Evolutionary conservation across 2,329 filamentous ascomycete genomes (phyloP).

Genomic region (Xylaria sp.): DNA sequence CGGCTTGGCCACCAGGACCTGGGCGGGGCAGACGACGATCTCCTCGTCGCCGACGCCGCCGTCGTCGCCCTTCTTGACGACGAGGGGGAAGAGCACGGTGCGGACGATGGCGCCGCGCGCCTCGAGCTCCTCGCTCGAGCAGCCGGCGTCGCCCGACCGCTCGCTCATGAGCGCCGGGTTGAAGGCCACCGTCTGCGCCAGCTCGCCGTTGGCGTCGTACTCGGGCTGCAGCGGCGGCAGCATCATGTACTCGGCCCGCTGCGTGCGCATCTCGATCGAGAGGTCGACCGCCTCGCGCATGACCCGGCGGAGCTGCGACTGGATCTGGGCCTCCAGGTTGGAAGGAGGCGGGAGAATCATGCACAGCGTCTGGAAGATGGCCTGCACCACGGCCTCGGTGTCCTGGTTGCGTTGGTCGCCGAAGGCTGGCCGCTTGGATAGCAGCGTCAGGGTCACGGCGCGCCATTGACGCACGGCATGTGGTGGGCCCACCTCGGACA

Average conservation of each 20-base stretch:
- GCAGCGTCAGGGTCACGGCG: constrained; percentile 87
- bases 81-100: constrained; percentile 91
- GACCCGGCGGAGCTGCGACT: constrained; percentile 83
- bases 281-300: constrained; percentile 87
- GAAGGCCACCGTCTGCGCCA: constrained; percentile 85
- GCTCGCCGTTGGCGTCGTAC: constrained; percentile 90
- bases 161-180: constrained; percentile 96
- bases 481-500: constrained; percentile 83
- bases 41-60: constrained; percentile 86
- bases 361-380: constrained; percentile 82
- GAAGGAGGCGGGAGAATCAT: constrained; percentile 85
- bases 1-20: constrained; percentile 76
- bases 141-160: constrained; percentile 68
- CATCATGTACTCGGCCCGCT: constrained; percentile 98
- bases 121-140: constrained; percentile 77
- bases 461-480: constrained; percentile 97
- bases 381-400: constrained; percentile 93
- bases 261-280: constrained; percentile 95
- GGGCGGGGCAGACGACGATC: constrained; percentile 92
- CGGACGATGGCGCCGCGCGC: constrained; percentile 76
- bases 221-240: constrained; percentile 91
- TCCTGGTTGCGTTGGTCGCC: constrained; percentile 81
- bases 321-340: constrained; percentile 77
- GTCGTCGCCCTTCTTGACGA: constrained; percentile 95
- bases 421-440: constrained; percentile 81